A percentile compares a stretch with the other conserved stretches of the same genome.
These are phyloP conservation scores for Aegilops longissima DNA, from an alignment of 176 grass and related monocot species.

Conservation along the genomic window DNA sequence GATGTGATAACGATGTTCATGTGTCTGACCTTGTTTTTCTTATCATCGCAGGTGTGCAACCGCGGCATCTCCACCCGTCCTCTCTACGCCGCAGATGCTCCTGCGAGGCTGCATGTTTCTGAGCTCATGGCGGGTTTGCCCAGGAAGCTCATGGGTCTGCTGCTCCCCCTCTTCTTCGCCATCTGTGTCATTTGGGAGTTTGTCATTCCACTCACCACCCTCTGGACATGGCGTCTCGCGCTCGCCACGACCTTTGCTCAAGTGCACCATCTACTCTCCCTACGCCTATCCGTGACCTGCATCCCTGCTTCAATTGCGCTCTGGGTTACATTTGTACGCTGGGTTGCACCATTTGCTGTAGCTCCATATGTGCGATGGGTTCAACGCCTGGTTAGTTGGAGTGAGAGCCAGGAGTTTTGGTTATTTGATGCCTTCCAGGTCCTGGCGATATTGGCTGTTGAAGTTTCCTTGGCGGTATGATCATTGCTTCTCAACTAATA, in stretches of 20 bases:
- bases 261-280: conserved; percentile 25
- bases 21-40: neutral
- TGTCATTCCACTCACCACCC: conserved; percentile 32
- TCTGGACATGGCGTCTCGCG: conserved; percentile 34
- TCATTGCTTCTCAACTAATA: neutral
- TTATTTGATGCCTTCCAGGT: conserved; percentile 20
- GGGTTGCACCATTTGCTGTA: neutral
- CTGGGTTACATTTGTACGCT: neutral
- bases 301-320: neutral
- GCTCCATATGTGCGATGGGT: conserved; percentile 22
- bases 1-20: neutral
- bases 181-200: conserved; percentile 8
- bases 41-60: neutral
- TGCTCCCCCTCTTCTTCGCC: conserved; percentile 22
- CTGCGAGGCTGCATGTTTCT: neutral
- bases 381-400: neutral
- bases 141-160: conserved; percentile 8
- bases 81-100: neutral
- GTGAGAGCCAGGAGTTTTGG: neutral
- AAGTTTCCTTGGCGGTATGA: conserved; percentile 19
- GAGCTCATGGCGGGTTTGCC: conserved; percentile 24
- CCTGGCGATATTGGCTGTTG: neutral
- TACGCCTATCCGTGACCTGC: neutral
- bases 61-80: neutral
- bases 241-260: conserved; percentile 12